These are phyloP conservation scores for Saccharomyces hybrid DNA, from an alignment of 1,139 yeast genomes.

Conservation along the genomic window DNA sequence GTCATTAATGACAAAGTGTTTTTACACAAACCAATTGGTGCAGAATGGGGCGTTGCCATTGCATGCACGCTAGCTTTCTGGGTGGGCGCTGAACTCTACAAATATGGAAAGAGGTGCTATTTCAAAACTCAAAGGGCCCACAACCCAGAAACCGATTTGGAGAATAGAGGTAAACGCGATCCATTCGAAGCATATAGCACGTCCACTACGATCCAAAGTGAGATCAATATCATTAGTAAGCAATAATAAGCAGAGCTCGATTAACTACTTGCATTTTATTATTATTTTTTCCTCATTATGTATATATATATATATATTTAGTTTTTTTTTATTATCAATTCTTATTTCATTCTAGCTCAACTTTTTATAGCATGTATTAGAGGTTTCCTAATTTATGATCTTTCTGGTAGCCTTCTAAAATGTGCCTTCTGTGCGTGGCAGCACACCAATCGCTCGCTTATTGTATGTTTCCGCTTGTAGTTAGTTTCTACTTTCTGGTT, in stretches of 20 bases:
- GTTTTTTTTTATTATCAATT: too few relatives aligned
- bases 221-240: constrained; percentile 8
- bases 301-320: too few relatives aligned
- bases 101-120: constrained; percentile 56
- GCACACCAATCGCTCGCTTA: not conserved
- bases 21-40: constrained; percentile 63
- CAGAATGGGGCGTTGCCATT: constrained; percentile 79
- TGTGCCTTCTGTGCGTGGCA: not conserved
- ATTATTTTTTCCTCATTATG: too few relatives aligned
- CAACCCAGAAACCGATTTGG: constrained; percentile 63
- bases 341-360: too few relatives aligned
- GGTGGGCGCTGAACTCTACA: constrained; percentile 58
- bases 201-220: constrained; percentile 25
- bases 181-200: constrained; percentile 52
- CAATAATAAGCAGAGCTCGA: not conserved
- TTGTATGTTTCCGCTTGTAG: not conserved
- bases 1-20: constrained; percentile 76
- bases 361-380: too few relatives aligned
- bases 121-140: constrained; percentile 36
- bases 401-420: not conserved
- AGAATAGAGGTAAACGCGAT: constrained; percentile 39
- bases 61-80: constrained; percentile 57
- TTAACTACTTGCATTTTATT: too few relatives aligned
- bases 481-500: not conserved
- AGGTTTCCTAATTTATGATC: not conserved